Conservation (phyloP, 169 alveolate species). For the Plasmodium falciparum region DNA sequence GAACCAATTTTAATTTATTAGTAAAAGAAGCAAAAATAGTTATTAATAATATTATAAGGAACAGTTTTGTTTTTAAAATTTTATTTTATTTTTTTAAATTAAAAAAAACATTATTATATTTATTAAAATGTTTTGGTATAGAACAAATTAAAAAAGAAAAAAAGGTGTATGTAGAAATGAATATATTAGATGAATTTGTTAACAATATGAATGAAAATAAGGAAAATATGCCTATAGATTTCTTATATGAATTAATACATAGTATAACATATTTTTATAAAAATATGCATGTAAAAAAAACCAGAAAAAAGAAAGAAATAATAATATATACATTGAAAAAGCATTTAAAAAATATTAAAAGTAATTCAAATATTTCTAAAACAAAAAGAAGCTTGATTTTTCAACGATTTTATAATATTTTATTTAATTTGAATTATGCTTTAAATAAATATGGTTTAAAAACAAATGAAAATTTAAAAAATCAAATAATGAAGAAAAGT, state of each 20-base stretch:
- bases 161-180: conserved; percentile 27
- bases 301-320: conserved; percentile 1
- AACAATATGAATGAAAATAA: conserved; percentile 16
- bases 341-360: conserved; percentile 8
- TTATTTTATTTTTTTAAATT: conserved; percentile 30
- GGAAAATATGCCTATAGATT: conserved; percentile 21
- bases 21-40: conserved; percentile 20
- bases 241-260: conserved; percentile 14
- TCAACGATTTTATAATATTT: conserved; percentile 22
- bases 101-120: conserved; percentile 32
- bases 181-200: conserved; percentile 17
- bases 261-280: conserved; percentile 32
- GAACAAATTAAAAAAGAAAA: conserved; percentile 31
- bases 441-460: conserved; percentile 39
- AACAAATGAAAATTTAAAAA: conserved; percentile 16
- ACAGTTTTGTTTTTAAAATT: conserved; percentile 31
- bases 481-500: conserved; percentile 24
- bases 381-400: conserved; percentile 1
- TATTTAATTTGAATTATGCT: conserved; percentile 49
- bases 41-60: conserved; percentile 45
- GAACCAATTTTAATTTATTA: conserved; percentile 18
- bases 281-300: conserved; percentile 35
- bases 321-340: conserved; percentile 27
- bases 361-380: not conserved
- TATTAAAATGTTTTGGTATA: conserved; percentile 39